Conservation (phyloP, 1,139 yeast genomes). For the Diutina scorzettiae region DNA sequence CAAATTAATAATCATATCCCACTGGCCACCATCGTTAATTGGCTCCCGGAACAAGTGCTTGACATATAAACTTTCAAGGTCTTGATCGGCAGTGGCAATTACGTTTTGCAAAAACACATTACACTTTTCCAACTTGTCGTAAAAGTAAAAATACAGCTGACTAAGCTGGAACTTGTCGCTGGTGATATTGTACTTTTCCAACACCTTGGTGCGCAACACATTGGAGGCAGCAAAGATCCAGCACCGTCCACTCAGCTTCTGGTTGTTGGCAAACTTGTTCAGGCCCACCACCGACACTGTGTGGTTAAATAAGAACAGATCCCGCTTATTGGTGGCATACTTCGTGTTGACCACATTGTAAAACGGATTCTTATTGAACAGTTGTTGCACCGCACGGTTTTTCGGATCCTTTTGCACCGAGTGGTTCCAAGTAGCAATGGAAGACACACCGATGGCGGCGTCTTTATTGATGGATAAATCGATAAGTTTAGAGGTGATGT, state of each 20-base stretch:
- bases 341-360: constrained; percentile 29
- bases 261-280: constrained; percentile 53
- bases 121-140: constrained; percentile 65
- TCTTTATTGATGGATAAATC: no score
- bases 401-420: constrained; percentile 35
- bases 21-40: constrained; percentile 75
- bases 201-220: constrained; percentile 50
- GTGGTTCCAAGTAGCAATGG: neutral
- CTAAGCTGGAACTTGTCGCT: constrained; percentile 55
- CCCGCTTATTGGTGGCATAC: constrained; percentile 15
- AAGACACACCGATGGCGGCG: neutral
- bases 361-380: constrained; percentile 40
- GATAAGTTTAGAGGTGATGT: neutral
- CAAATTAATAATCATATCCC: constrained; percentile 67
- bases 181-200: constrained; percentile 50
- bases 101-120: constrained; percentile 69
- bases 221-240: constrained; percentile 83
- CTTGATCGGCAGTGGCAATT: constrained; percentile 51
- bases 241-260: constrained; percentile 67
- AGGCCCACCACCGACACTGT: constrained; percentile 53
- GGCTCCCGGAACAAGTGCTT: constrained; percentile 54
- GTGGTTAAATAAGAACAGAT: constrained; percentile 44
- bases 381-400: constrained; percentile 47
- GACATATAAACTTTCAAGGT: constrained; percentile 55
- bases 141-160: constrained; percentile 57